phyloP scores from a whole-genome alignment of 2,329 filamentous ascomycete species.

The Akanthomyces lecanii region DNA sequence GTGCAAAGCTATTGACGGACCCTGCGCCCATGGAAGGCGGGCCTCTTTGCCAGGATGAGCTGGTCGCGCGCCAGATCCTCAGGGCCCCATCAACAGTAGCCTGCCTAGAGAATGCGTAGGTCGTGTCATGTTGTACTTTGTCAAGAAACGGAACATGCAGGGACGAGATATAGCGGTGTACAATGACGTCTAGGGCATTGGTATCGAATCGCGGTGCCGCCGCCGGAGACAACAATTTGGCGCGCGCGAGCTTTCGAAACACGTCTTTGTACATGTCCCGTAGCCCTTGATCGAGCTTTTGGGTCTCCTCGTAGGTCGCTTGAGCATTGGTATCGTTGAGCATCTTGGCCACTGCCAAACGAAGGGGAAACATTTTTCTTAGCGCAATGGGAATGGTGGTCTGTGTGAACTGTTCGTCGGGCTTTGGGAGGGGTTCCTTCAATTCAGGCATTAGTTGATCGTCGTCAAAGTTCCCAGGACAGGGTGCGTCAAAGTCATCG shows the following conservation, averaged over 20 bases:
- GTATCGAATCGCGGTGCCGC: constrained; percentile 36
- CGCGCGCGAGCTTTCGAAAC: constrained; percentile 27
- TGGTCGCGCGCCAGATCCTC: constrained; percentile 41
- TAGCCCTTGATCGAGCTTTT: constrained; percentile 41
- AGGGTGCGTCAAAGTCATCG: constrained; percentile 44
- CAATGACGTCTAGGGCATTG: constrained; percentile 44
- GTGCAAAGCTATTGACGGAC: background rate
- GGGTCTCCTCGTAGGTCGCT: constrained; percentile 40
- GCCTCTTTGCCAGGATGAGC: constrained; percentile 19
- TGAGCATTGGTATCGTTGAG: constrained; percentile 38
- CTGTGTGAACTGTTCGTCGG: constrained; percentile 36
- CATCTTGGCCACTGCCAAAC: constrained; percentile 39
- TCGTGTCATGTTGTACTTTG: constrained; percentile 35
- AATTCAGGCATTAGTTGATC: constrained; percentile 35
- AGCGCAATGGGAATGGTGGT: constrained; percentile 38
- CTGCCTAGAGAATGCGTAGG: constrained; percentile 49
- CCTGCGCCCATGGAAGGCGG: background rate
- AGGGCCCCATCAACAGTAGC: constrained; percentile 44
- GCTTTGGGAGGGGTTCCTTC: constrained; percentile 29
- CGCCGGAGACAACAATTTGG: constrained; percentile 23
- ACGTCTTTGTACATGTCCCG: constrained; percentile 39
- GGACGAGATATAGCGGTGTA: constrained; percentile 50
- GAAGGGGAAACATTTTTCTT: constrained; percentile 37
- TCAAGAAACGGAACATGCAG: constrained; percentile 52
- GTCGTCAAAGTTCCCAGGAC: constrained; percentile 48